phyloP scores from a whole-genome alignment of 2,329 filamentous ascomycete species.

The Penicillium thymicola region DNA sequence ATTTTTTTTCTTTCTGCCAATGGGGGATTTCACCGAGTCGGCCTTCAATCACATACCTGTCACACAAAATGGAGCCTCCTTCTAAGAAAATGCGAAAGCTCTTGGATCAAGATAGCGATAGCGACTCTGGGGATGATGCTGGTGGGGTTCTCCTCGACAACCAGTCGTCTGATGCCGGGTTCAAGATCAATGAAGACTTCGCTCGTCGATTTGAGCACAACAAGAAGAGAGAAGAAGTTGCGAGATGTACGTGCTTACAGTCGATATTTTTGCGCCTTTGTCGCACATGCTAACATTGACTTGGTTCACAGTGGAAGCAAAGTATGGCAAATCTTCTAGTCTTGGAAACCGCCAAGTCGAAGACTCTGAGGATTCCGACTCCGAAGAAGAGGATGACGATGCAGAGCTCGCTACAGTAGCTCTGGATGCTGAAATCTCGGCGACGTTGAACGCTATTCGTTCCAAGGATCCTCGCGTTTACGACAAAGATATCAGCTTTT shows the following conservation, averaged over 20 bases:
- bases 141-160: conserved; percentile 39
- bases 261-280: neutral
- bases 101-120: conserved; percentile 41
- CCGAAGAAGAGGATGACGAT: conserved; percentile 85
- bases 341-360: conserved; percentile 40
- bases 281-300: conserved; percentile 1
- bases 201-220: conserved; percentile 91
- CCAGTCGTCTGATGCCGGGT: conserved; percentile 37
- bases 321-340: conserved; percentile 58
- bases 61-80: conserved; percentile 39
- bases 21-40: conserved; percentile 6
- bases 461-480: conserved; percentile 90
- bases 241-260: conserved; percentile 47
- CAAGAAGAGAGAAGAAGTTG: conserved; percentile 86
- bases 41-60: conserved; percentile 1
- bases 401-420: conserved; percentile 81
- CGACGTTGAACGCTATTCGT: conserved; percentile 80
- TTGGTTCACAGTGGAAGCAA: conserved; percentile 72
- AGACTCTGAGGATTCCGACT: conserved; percentile 59
- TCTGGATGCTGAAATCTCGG: conserved; percentile 81
- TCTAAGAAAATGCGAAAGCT: conserved; percentile 42
- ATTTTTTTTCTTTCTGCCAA: conserved; percentile 35
- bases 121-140: conserved; percentile 38
- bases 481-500: conserved; percentile 76
- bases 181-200: conserved; percentile 89